Base-by-base conservation (phyloP, 352 stramenopile genomes). In the Phytopythium delawarense region DNA sequence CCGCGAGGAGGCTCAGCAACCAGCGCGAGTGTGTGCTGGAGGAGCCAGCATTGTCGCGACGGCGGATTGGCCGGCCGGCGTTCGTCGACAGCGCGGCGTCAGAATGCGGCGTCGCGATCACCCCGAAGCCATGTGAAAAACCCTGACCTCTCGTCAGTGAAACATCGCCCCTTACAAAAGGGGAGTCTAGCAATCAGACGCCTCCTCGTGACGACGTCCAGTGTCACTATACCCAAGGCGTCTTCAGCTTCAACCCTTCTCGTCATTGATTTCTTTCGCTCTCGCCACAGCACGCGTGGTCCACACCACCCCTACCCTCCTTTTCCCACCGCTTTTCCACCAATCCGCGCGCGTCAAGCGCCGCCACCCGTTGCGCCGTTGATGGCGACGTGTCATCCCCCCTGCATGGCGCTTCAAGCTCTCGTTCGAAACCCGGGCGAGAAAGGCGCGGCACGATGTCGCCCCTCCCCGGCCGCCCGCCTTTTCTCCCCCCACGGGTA, bases 371-470 rank as follows among this genome's bases (percentile, higher is more conserved):
- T 37, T 35, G 48, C 16, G 1, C 48, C 21, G 48, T 57, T 62
- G 56, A 62, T 62, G 56, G 28, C 42, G 58, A 42, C 20, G 49
- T 46, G 66, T 72, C 66, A 73, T 50, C 7, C 44, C 32, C 37
- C 48, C 52, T 8, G 16, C 28, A 49, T 66, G 51, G 57, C 61
- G 42, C 52, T 68, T 72, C 66, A 72, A 66, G 30, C 39, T 55
- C 49, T 21, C 16, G 16, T 35, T 54, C 49, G 49, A 55, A 54
- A 37, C 15, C 23, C 23, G 18, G 28, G 25, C 25, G 28, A 40
- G 49, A 51, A 51, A 51, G 45, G 45, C 45, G 45, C 42, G 16
- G 20, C 12, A 25, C 5, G 13, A n/a, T 2, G 42, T 49, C 42
- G 42, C 42, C 42, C 42, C 42, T 54, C 48, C n/a, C 21, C n/a